phyloP scores from a whole-genome alignment of 441 rosid species.

The Pelargonium fulgidum region DNA sequence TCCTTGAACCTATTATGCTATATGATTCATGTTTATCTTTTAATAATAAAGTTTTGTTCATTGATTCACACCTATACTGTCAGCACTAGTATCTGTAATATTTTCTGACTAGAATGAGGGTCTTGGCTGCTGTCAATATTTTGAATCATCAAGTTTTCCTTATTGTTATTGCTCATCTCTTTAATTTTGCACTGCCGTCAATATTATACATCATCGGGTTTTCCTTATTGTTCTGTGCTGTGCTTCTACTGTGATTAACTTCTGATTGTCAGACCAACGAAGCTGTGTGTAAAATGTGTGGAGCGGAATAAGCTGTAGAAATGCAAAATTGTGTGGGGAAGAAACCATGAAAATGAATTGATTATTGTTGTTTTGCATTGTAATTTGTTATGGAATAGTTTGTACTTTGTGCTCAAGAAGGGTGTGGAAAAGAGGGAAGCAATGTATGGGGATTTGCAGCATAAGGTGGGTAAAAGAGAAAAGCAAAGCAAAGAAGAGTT shows the following conservation, averaged over 20 bases:
- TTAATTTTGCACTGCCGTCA: background rate
- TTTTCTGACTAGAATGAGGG: background rate
- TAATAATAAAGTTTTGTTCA: background rate
- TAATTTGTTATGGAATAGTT: too few relatives aligned
- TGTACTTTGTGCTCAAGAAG: constrained; percentile 12
- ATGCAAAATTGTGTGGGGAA: too few relatives aligned
- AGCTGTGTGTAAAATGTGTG: too few relatives aligned
- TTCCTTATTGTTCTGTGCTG: too few relatives aligned
- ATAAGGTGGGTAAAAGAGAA: constrained; percentile 22
- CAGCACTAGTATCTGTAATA: background rate
- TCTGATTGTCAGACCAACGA: too few relatives aligned
- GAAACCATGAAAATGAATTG: too few relatives aligned
- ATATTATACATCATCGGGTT: too few relatives aligned
- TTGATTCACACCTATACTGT: background rate
- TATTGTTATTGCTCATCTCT: background rate
- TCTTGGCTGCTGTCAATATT: constrained; percentile 11
- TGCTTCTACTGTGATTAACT: too few relatives aligned
- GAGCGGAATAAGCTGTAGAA: too few relatives aligned
- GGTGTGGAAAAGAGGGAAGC: constrained; percentile 22
- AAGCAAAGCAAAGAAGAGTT: constrained; percentile 33
- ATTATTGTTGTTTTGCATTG: too few relatives aligned
- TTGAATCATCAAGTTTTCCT: constrained; percentile 9
- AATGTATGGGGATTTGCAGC: constrained; percentile 36
- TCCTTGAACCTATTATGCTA: background rate
- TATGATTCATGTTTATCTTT: too few relatives aligned